Conservation (phyloP, 768 basidiomycete genomes). For the Leccinum boreale region DNA sequence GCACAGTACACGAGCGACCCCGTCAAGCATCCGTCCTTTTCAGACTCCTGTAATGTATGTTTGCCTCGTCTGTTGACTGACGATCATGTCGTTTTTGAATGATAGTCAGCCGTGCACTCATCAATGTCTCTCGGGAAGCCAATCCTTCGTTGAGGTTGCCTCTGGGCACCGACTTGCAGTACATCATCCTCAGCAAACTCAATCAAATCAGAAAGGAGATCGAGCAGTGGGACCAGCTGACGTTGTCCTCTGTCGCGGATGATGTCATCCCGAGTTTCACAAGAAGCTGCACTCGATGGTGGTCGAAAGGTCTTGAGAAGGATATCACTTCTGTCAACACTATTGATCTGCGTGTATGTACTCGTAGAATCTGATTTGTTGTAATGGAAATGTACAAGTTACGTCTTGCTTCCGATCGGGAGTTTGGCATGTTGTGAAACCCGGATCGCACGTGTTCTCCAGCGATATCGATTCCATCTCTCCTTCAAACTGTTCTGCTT, state of each 20-base stretch:
- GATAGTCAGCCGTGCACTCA: constrained; percentile 18
- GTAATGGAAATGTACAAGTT: too few species aligned
- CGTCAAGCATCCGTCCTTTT: constrained; percentile 6
- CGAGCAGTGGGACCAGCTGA: constrained; percentile 10
- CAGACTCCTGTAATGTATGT: not conserved
- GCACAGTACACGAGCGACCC: not conserved
- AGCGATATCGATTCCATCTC: too few species aligned
- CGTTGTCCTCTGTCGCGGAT: constrained; percentile 16
- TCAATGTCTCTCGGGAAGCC: constrained; percentile 15
- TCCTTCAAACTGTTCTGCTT: too few species aligned
- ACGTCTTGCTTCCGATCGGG: too few species aligned
- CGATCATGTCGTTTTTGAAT: not conserved
- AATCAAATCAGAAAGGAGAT: constrained; percentile 13
- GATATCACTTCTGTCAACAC: not conserved
- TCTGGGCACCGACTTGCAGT: constrained; percentile 18
- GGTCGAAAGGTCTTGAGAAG: not conserved
- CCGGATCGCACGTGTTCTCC: too few species aligned
- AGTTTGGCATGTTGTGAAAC: too few species aligned
- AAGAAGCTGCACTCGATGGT: constrained; percentile 1
- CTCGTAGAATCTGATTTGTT: too few species aligned
- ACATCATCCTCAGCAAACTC: constrained; percentile 13
- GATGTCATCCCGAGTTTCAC: constrained; percentile 13
- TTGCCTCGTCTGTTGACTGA: not conserved
- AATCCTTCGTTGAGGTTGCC: constrained; percentile 23
- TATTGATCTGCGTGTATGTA: too few species aligned